Percentiles rank a stretch among this genome's conserved stretches.
Evolutionary conservation across 192 early-diverging fungal species (phyloP).

Genomic region (Linnemannia elongata): DNA sequence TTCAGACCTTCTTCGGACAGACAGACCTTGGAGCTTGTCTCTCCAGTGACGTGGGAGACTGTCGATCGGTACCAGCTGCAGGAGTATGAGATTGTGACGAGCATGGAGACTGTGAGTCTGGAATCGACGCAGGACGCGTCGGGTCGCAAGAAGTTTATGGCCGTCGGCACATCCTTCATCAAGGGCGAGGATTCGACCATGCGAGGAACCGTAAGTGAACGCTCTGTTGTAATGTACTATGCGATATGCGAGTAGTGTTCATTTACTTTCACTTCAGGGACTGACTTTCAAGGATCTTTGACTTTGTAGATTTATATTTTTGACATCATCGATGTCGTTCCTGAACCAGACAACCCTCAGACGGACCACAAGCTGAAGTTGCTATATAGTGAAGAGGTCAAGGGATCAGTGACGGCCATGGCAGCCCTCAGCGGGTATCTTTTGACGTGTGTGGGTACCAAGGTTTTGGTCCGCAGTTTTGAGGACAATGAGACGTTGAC

Average conservation of each 20-base stretch:
- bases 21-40: constrained; percentile 88
- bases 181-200: constrained; percentile 93
- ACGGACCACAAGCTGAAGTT: constrained; percentile 94
- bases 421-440: constrained; percentile 90
- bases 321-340: constrained; percentile 97
- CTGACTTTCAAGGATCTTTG: not conserved
- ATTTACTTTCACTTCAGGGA: not conserved
- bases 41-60: constrained; percentile 95
- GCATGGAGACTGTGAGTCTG: constrained; percentile 82
- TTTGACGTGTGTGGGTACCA: constrained; percentile 88
- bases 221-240: not conserved
- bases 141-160: constrained; percentile 89
- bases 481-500: constrained; percentile 84
- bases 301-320: constrained; percentile 82
- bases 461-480: constrained; percentile 89
- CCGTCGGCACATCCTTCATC: constrained; percentile 88
- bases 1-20: constrained; percentile 73
- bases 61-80: constrained; percentile 84
- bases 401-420: constrained; percentile 88
- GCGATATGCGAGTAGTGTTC: not conserved
- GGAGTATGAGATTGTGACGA: constrained; percentile 87
- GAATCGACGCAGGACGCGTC: constrained; percentile 87
- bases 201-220: constrained; percentile 79
- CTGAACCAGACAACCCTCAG: constrained; percentile 93
- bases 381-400: constrained; percentile 85